Percentiles rank a stretch among this genome's conserved stretches.
Conservation (phyloP, 768 basidiomycete species). For the Tricholoma terreum region DNA sequence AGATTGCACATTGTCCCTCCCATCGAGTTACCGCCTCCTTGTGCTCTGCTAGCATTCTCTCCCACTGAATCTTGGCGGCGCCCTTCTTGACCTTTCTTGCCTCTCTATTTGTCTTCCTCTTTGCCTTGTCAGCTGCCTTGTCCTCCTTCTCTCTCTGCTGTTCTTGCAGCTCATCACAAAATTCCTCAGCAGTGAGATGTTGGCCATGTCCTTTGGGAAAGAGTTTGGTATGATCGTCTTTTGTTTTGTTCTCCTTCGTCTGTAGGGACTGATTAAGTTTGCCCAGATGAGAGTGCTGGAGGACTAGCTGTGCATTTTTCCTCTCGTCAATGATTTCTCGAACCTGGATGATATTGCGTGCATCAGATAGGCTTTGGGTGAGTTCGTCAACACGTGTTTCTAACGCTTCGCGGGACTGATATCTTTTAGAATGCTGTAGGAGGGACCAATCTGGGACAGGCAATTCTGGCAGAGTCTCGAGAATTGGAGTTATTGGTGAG, state of each 20-base stretch:
- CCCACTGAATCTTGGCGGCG: constrained; percentile 7
- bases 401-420: neutral
- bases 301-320: constrained; percentile 15
- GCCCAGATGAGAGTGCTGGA: constrained; percentile 14
- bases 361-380: no score
- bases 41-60: constrained; percentile 11
- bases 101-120: neutral
- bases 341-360: constrained; percentile 3
- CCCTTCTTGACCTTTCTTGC: constrained; percentile 6
- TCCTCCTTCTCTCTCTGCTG: neutral
- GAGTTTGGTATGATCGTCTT: constrained; percentile 1
- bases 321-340: constrained; percentile 9
- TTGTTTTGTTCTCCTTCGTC: constrained; percentile 12
- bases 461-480: constrained; percentile 2
- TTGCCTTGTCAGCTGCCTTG: neutral
- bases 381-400: constrained; percentile 4
- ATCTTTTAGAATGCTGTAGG: neutral
- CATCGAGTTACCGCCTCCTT: constrained; percentile 7
- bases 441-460: neutral
- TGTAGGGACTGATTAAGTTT: constrained; percentile 13
- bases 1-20: constrained; percentile 11
- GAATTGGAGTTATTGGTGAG: constrained; percentile 5
- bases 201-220: neutral
- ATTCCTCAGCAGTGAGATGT: neutral
- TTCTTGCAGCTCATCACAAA: neutral